Base-by-base conservation (phyloP, 352 stramenopile genomes). In the Aphanomyces astaci region DNA sequence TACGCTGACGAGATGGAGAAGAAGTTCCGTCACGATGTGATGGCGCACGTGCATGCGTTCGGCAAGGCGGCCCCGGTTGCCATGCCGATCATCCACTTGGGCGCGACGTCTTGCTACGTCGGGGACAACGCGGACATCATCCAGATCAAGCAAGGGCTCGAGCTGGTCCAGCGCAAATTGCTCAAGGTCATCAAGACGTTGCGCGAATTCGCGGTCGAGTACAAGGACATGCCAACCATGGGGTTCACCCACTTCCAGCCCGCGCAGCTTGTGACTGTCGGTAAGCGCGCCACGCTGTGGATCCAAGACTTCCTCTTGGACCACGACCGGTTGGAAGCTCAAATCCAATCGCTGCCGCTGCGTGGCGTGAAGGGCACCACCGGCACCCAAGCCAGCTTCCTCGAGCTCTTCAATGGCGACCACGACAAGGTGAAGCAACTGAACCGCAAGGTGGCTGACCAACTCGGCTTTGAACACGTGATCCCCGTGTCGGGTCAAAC, bases 231-330 rank as follows among this genome's bases (percentile, higher is more conserved):
- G 76, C 95, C 96, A 31, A 98, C 97, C 9, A 94, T 99, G 76
- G 97, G 97, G 30, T 99, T 99, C 74, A 99, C 97, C 39, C 97
- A 99, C 81, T 99, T 98, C 78, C 97, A 99, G 80, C 96, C 96
- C 36, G 97, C 97, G 62, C 97, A 99, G 78, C 84, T 99, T 10
- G 98, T 98, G n/a, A 94, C 97, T 1, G 96, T 99, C 5, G 97
- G 97, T 69, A 99, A 99, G 82, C 89, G 97, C 51, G 91, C 90
- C 43, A 97, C 92, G 40, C 86, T 99, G 9, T 99, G 96, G 96
- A 96, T 99, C 73, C 96, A 99, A 76, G 96, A 99, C 77, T 78
- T 99, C 30, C 86, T 97, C 71, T 82, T 99, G 30, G 96, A 99
- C 79, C 96, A 98, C 62, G 86, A 98, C 77, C 88, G 96, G 30